Percentiles rank a stretch among this genome's conserved stretches.
phyloP scores from a whole-genome alignment of 768 basidiomycete genomes.

The Agrocybe pediades region DNA sequence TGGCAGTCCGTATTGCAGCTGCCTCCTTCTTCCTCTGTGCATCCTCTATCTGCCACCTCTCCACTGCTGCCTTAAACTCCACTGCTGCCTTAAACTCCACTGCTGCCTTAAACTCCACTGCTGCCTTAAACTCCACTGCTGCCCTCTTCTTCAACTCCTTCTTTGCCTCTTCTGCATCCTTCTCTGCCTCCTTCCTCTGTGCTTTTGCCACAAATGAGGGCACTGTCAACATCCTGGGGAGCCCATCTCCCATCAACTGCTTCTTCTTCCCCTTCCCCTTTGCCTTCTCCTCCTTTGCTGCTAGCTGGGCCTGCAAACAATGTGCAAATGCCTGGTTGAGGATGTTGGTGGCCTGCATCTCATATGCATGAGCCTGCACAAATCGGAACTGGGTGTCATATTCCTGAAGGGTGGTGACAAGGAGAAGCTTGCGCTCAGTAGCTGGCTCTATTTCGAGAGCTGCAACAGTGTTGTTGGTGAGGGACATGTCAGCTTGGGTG shows the following conservation, averaged over 20 bases:
- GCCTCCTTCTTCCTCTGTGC: constrained; percentile 1
- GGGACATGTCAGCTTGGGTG: neutral
- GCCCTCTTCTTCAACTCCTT: constrained; percentile 12
- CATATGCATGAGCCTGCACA: constrained; percentile 7
- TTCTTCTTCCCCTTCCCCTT: constrained; percentile 18
- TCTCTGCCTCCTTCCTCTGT: constrained; percentile 7
- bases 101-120: constrained; percentile 18
- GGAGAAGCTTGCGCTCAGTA: constrained; percentile 12
- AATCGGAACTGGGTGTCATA: neutral
- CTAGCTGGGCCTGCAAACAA: constrained; percentile 18
- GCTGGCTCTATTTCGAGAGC: constrained; percentile 6
- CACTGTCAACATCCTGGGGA: constrained; percentile 21
- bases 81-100: constrained; percentile 8
- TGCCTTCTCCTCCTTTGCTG: constrained; percentile 20
- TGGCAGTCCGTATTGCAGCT: neutral
- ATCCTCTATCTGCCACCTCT: neutral
- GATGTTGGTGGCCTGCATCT: constrained; percentile 23
- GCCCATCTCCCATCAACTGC: constrained; percentile 23
- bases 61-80: constrained; percentile 3
- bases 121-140: constrained; percentile 9
- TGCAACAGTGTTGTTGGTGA: neutral
- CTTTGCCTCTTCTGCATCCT: constrained; percentile 6
- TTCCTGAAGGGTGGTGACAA: constrained; percentile 11
- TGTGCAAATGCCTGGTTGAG: constrained; percentile 23
- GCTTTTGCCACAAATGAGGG: constrained; percentile 19